Base-by-base conservation (phyloP, 1,139 yeast genomes). In the Blastobotrys arbuscula region DNA sequence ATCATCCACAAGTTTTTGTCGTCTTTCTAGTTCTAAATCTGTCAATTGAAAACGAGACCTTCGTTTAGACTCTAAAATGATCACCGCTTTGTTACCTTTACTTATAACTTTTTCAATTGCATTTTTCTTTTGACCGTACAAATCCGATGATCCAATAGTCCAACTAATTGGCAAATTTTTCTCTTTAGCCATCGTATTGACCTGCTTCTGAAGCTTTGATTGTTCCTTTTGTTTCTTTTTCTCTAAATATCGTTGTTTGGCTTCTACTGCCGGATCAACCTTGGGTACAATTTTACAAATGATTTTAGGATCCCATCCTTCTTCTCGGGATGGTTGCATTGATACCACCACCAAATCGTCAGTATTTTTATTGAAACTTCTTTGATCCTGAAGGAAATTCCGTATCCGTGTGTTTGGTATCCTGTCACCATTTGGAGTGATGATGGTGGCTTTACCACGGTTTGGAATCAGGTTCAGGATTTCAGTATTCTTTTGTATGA, bases 101-200 rank as follows among this genome's bases (percentile, higher is more conserved):
- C 53, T 34, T 5, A 67, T 52, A 19, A 65, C 60, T 0, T 68
- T 61, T 39, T 61, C 61, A 18, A 67, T 59, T 13, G 69, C 77
- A 66, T 51, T 63, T 52, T 47, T 61, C 47, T 53, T 66, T 57
- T 54, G 75, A 45, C 55, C 62, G 49, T 39, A 66, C 47, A 60
- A 57, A 51, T 56, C 72, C 60, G 56, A 57, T 47, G 49, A 64
- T 40, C 55, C 71, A 49, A 57, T 59, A 31, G 53, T 62, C 70
- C 61, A 74, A 16, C 62, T 63, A 49, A 52, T 59, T 51, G 53
- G 68, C 16, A 53, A 67, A 34, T 55, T 59, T 50, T 59, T 67
- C 39, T 53, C 64, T 55, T 63, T 58, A n/a, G 28, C 34, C 4
- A n/a, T n/a, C n/a, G n/a, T n/a, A n/a, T n/a, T 45, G 47, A 7